Conservation (phyloP, 1,284 basidiomycete species). For the Xanthoconium separans region DNA sequence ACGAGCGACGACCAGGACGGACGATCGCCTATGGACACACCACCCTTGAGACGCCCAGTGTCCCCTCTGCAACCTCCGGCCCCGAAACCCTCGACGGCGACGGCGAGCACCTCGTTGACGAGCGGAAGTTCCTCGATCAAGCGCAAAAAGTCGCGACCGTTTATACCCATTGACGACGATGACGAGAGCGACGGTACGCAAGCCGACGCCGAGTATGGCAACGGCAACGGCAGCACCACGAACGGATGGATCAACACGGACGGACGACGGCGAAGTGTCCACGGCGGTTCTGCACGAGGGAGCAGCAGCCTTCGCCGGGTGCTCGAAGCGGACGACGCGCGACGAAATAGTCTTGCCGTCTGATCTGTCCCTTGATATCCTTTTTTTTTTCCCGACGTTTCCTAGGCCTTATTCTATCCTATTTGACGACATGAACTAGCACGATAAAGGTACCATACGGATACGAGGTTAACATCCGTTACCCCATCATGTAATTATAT, state of each 20-base stretch:
- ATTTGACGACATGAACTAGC: slow-evolving; percentile 20
- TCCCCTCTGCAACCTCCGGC: slow-evolving; percentile 27
- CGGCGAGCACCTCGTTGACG: slow-evolving; percentile 29
- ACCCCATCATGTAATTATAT: slow-evolving; percentile 32
- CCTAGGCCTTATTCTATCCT: slow-evolving; percentile 38
- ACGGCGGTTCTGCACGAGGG: slow-evolving; percentile 19
- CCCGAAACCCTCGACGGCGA: slow-evolving; percentile 30
- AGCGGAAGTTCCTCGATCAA: slow-evolving; percentile 36
- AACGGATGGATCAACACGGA: slow-evolving; percentile 55
- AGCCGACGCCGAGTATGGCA: slow-evolving; percentile 62
- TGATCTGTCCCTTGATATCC: no score
- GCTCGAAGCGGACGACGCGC: slow-evolving; percentile 33
- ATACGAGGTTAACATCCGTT: slow-evolving; percentile 9
- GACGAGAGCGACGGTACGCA: slow-evolving; percentile 62
- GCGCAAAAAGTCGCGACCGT: slow-evolving; percentile 52
- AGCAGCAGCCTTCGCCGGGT: slow-evolving; percentile 28
- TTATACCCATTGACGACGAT: slow-evolving; percentile 45
- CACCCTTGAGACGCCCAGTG: slow-evolving; percentile 14
- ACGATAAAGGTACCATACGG: slow-evolving; percentile 19
- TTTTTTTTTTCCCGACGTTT: slow-evolving; percentile 1
- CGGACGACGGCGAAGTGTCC: slow-evolving; percentile 48
- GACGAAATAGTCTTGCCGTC: slow-evolving; percentile 34
- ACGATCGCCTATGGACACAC: slow-evolving; percentile 29
- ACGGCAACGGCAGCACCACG: slow-evolving; percentile 22
- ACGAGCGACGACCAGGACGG: slow-evolving; percentile 28